Conservation (phyloP, 2,329 filamentous ascomycete species). For the Rhexocercosporidium sp. region DNA sequence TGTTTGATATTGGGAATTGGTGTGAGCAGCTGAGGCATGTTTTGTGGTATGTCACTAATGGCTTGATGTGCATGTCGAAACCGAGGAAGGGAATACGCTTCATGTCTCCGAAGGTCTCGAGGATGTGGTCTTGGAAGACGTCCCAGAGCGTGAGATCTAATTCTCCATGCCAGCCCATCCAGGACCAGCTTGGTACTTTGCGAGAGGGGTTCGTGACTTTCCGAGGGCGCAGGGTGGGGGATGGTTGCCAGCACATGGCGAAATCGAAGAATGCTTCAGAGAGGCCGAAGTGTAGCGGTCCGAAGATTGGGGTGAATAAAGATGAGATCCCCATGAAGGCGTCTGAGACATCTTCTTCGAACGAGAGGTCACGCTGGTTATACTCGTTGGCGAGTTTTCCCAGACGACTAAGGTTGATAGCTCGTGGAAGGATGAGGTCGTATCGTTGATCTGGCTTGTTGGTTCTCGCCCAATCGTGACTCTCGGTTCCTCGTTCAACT, state of each 20-base stretch:
- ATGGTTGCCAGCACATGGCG: conserved; percentile 10
- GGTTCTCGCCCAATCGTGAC: neutral
- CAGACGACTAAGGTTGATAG: neutral
- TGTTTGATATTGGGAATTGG: neutral
- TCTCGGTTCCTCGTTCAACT: neutral
- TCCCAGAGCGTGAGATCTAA: conserved; percentile 5
- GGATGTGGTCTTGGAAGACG: conserved; percentile 11
- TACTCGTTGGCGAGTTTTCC: conserved; percentile 7
- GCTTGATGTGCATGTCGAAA: conserved; percentile 4
- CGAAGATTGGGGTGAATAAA: neutral
- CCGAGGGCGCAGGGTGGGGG: neutral
- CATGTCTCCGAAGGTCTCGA: conserved; percentile 3
- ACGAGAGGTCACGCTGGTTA: conserved; percentile 12
- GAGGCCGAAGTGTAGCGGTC: neutral
- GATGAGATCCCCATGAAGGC: conserved; percentile 2
- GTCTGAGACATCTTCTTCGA: conserved; percentile 12
- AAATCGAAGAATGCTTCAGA: conserved; percentile 8
- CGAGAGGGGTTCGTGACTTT: neutral
- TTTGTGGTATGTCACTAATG: conserved; percentile 4
- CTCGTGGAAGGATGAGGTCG: neutral
- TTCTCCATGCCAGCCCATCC: conserved; percentile 13
- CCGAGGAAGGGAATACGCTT: neutral
- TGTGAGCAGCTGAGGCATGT: neutral
- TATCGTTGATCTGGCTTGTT: conserved; percentile 2
- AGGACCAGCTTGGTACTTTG: conserved; percentile 3